Base-by-base conservation (phyloP, 1,284 basidiomycete species). In the Papiliotrema nemorosa region DNA sequence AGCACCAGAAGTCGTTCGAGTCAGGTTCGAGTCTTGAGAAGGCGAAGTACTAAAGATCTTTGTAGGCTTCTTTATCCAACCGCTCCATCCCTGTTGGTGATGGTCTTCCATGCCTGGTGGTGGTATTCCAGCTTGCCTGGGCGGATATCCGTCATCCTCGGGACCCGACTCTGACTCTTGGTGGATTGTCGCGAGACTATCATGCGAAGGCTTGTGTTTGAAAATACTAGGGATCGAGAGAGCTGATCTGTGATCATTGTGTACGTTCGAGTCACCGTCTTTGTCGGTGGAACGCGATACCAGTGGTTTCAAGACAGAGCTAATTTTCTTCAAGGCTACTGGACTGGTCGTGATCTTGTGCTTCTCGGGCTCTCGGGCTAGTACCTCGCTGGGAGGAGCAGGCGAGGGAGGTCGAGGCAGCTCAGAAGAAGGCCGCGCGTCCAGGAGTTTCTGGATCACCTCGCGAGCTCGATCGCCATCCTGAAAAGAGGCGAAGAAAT, bases 401-500 rank as follows among this genome's bases (percentile, higher is more conserved):
- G 29, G 29, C 29, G 29, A 31, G 14, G 29, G 29, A 67, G 63
- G 53, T 2, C 59, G 53, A 6, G 39, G 62, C 16, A 68, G 48
- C 5, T 68, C 57, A 13, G 58, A 48, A 1, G 59, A 38, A 21
- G 75, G 63, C 31, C 82, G 81, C 60, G 82, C 79, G 29, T 78
- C 77, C 46, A 93, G 81, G 9, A 82, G 82, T 52, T 85, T 81
- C 33, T 87, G 83, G 52, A 96, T 90, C 65, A 86, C 82, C 40
- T 86, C 83, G 50, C 90, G 78, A 0, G 90, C 88, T 27, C 74
- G 78, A 10, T 84, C 78, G 42, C 90, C 78, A 70, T 91, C 83
- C 57, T 84, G 83, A 72, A 96, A 93, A 67, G 93, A 94, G 13
- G 90, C 89, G 69, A 80, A 71, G 55, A 83, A 74, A 73, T 94